A percentile compares a stretch with the other conserved stretches of the same genome.
These are phyloP conservation scores for Nakazawaea holstii DNA, from an alignment of 805 yeast genomes.

Conservation along the genomic window DNA sequence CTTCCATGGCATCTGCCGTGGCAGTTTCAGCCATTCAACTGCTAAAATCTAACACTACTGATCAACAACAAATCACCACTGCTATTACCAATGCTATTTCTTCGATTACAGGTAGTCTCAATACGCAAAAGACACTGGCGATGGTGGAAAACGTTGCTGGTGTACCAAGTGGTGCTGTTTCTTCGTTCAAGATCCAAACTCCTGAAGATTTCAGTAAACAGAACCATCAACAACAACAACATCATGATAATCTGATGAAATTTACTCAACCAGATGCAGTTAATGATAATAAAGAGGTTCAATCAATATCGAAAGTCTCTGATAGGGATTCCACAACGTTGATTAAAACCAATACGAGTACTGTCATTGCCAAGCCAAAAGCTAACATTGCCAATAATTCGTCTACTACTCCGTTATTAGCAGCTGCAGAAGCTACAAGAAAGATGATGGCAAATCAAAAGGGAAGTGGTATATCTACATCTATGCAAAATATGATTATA, in stretches of 20 bases:
- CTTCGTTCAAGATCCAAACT: conserved; percentile 24
- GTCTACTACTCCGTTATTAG: conserved; percentile 4
- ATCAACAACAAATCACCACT: conserved; percentile 16
- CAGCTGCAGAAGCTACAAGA: conserved; percentile 16
- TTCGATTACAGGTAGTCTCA: conserved; percentile 1
- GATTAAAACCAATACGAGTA: too few species aligned
- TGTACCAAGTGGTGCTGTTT: conserved; percentile 22
- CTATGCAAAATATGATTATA: neutral
- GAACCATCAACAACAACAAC: too few species aligned
- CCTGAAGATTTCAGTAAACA: neutral
- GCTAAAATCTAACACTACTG: conserved; percentile 16
- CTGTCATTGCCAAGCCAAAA: neutral
- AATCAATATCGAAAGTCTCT: too few species aligned
- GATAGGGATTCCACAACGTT: too few species aligned
- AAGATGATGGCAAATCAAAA: conserved; percentile 18
- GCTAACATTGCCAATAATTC: too few species aligned
- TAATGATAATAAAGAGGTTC: conserved; percentile 1
- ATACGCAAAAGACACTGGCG: conserved; percentile 5
- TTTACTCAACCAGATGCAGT: neutral
- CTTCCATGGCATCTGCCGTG: conserved; percentile 19
- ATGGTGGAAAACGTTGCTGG: conserved; percentile 17
- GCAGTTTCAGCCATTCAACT: conserved; percentile 32
- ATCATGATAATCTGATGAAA: neutral
- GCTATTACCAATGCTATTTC: conserved; percentile 24
- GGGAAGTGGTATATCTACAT: neutral